Base-by-base conservation (phyloP, 1,284 basidiomycete genomes). In the Naganishia sp. region DNA sequence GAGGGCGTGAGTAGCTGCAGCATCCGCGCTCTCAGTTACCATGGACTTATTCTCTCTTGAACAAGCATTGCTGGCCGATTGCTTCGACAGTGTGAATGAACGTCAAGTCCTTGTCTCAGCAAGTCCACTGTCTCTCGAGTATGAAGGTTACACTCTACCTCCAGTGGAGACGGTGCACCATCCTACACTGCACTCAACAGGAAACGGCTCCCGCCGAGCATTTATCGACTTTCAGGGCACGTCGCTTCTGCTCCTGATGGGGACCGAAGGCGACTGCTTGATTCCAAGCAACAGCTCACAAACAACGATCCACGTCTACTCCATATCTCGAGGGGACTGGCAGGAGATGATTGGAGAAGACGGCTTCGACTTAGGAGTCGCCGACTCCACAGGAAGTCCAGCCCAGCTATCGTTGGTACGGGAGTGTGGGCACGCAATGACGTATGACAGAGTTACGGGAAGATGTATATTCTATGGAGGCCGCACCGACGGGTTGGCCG, bases 381-480 rank as follows among this genome's bases (percentile, higher is more conserved):
- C 2, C 48, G 50, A 33, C n/a, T 43, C 33, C 15, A 45, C 18
- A 18, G 21, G 25, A 7, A 42, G 15, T 4, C 36, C 9, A 50
- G 25, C 16, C 1, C 13, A 50, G 10, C 18, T 39, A 39, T 39
- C 36, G 13, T 2, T 13, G 36, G 36, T 25, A 3, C 39, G 33
- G 21, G 21, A 52, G 33, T 61, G 57, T 42, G 57, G 57, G 2
- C 57, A 61, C 36, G 48, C 49, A n/a, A 49, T 61, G 31, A 48
- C 39, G 9, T 43, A 50, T 52, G 57, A 61, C 43, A 50, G 48
- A 42, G 23, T 61, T 2, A 50, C 57, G 1, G 57, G 57, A 21
- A 61, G 57, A 25, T 49, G 57, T 25, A 13, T 61, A 6, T 50
- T 50, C n/a, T 61, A 42, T 21, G 57, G 57, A 7, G 57, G 57